Percentiles rank a stretch among this genome's conserved stretches.
Evolutionary conservation across 2,329 filamentous ascomycete species (phyloP).

Genomic region (Cordyceps pruinosa): DNA sequence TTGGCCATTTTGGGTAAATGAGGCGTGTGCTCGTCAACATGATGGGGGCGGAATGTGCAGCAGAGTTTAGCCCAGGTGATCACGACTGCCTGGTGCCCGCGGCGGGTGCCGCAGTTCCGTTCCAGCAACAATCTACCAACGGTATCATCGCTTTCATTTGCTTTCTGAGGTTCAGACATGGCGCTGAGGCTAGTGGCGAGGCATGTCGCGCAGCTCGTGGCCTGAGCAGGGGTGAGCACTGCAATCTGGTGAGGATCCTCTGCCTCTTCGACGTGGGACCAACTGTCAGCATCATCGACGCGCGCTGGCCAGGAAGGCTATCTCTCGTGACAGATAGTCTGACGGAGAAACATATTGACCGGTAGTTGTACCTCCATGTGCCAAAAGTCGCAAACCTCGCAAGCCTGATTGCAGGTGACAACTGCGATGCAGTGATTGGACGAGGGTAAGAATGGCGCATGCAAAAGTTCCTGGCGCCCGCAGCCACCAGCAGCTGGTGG

Average conservation of each 20-base stretch:
- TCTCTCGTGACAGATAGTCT: background rate
- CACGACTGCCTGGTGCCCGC: background rate
- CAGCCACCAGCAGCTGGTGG: background rate
- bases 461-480: conserved; percentile 3
- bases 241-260: background rate
- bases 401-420: background rate
- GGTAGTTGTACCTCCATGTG: background rate
- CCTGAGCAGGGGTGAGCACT: background rate
- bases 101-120: background rate
- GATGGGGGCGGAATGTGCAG: background rate
- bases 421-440: background rate
- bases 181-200: background rate
- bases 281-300: background rate
- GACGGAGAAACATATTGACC: background rate
- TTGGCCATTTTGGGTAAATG: conserved; percentile 1
- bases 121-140: background rate
- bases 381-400: background rate
- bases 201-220: background rate
- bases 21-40: background rate
- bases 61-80: background rate
- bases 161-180: background rate
- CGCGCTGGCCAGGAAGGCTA: background rate
- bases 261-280: background rate
- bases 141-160: background rate
- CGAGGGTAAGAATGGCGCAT: background rate